Evolutionary conservation across 352 stramenopile genomes (phyloP), one percentile per base, ranked within the genome.

Genomic region (Phytopythium boreale): DNA sequence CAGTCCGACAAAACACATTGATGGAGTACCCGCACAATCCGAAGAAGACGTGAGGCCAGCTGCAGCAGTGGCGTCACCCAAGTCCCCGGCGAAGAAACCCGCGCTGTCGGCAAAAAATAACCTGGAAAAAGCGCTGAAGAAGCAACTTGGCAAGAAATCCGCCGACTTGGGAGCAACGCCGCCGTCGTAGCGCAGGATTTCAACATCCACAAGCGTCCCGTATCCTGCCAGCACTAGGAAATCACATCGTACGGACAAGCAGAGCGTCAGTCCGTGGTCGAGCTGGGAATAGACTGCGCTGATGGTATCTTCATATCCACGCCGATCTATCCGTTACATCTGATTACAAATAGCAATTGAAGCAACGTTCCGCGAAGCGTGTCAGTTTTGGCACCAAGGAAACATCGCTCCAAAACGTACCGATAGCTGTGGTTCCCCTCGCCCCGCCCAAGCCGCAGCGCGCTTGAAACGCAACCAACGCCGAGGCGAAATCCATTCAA

Each of bases 51-150:
- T 24, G 2, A 34, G 34, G 8, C 6, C 34, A n/a, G 34, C 22
- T 11, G n/a, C 36, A 37, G 22, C 12, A 9, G 39, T 47, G 3
- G 12, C 36, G 0, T 5, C 55, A 34, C n/a, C 22, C 36, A 50
- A 36, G 20, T 50, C 55, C 7, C 36, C 66, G 14, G 61, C 68
- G 22, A 70, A 63, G 60, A 67, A 66, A 29, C 44, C 41, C 59
- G 22, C 52, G 22, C 57, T 52, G 1, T 52, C 37, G 3, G 69
- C 66, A 17, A 76, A 72, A 41, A 81, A 51, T 58, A 82, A 69
- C 61, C 64, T 85, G 26, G 74, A 80, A 53, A 79, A 77, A 50
- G 76, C 69, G 37, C 61, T 85, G 41, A 79, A 82, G 66, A 84
- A 80, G 64, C 80, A 79, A 44, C 47, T 51, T 17, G 56, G 39